phyloP scores from a whole-genome alignment of 1,284 basidiomycete genomes.

The Marasmius tenuissimus region DNA sequence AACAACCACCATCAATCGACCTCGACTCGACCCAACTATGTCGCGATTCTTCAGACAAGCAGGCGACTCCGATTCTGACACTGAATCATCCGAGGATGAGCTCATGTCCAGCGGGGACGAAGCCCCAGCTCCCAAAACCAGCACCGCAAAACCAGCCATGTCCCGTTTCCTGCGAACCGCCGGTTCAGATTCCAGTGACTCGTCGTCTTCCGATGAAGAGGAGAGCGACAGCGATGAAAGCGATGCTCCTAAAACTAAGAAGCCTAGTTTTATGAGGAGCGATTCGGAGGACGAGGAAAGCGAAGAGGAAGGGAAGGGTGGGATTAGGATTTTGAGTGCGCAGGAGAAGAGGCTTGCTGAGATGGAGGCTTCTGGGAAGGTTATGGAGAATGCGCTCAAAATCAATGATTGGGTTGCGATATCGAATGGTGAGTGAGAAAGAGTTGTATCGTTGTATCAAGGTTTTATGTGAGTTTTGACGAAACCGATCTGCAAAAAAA shows the following conservation, averaged over 20 bases:
- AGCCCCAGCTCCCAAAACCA: slow-evolving; percentile 45
- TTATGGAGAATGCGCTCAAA: slow-evolving; percentile 93
- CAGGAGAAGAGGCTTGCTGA: slow-evolving; percentile 86
- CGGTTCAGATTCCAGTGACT: slow-evolving; percentile 24
- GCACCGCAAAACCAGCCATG: slow-evolving; percentile 66
- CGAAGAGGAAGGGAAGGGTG: slow-evolving; percentile 66
- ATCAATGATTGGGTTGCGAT: slow-evolving; percentile 97
- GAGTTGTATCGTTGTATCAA: neutral
- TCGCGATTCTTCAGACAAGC: slow-evolving; percentile 88
- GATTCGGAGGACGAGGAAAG: slow-evolving; percentile 66
- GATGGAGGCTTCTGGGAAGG: slow-evolving; percentile 87
- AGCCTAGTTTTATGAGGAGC: slow-evolving; percentile 29
- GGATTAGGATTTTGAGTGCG: slow-evolving; percentile 77
- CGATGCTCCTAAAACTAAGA: slow-evolving; percentile 34
- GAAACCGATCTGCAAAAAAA: slow-evolving; percentile 29
- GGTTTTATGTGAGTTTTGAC: slow-evolving; percentile 3
- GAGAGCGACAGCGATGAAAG: slow-evolving; percentile 44
- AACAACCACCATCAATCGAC: neutral
- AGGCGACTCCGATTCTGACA: slow-evolving; percentile 79
- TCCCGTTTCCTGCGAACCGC: slow-evolving; percentile 38
- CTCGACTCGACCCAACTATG: slow-evolving; percentile 41
- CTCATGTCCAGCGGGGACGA: slow-evolving; percentile 75
- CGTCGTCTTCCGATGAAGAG: slow-evolving; percentile 40
- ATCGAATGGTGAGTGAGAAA: slow-evolving; percentile 65
- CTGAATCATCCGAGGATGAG: slow-evolving; percentile 80